A percentile compares a stretch with the other conserved stretches of the same genome.
phyloP scores from a whole-genome alignment of 169 alveolate genomes.

The Eimeria brunetti region DNA sequence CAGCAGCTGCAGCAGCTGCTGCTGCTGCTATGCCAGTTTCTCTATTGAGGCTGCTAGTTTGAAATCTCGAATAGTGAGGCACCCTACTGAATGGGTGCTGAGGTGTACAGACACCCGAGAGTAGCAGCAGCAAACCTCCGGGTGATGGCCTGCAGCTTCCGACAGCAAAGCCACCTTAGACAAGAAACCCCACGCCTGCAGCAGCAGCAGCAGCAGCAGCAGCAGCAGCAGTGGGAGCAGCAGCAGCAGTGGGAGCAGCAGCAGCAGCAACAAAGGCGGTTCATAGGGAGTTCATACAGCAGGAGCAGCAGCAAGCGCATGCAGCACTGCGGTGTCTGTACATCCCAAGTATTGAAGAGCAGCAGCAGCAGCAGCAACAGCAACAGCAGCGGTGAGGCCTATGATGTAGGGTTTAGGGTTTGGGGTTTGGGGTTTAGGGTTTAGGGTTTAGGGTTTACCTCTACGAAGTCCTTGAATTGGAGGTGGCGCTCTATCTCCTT shows the following conservation, averaged over 20 bases:
- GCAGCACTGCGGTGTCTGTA: background rate
- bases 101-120: constrained; percentile 32
- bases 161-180: background rate
- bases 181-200: constrained; percentile 8
- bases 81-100: background rate
- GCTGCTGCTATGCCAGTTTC: background rate
- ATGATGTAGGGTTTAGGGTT: background rate
- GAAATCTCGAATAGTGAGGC: constrained; percentile 10
- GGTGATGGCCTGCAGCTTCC: background rate
- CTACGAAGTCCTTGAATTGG: background rate
- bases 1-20: background rate
- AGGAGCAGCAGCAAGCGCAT: background rate
- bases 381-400: constrained; percentile 1
- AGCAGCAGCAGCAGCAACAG: constrained; percentile 60
- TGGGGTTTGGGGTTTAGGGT: constrained; percentile 14
- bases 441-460: constrained; percentile 9
- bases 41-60: background rate
- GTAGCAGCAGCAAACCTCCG: constrained; percentile 21
- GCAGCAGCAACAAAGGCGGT: background rate
- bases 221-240: constrained; percentile 20
- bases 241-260: constrained; percentile 23
- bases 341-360: background rate
- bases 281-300: background rate
- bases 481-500: background rate
- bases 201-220: constrained; percentile 29